Evolutionary conservation across 495 filamentous ascomycete species (phyloP), one percentile per base, ranked within the genome.

Genomic region (Apodospora peruviana): DNA sequence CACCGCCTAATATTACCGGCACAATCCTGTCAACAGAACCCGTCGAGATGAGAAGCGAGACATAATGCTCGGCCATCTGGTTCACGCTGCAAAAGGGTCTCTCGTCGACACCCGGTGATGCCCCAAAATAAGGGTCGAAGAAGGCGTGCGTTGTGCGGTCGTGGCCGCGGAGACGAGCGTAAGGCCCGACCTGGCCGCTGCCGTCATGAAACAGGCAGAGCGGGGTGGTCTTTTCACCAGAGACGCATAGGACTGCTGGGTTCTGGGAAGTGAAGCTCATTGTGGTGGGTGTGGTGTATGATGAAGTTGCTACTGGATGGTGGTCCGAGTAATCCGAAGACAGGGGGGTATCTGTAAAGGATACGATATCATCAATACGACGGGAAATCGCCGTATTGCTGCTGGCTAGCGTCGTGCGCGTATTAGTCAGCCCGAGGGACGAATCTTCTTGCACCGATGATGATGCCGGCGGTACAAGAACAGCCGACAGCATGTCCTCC

Each of bases 141-240:
- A 41, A 22, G 39, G 14, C 39, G 39, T 41, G 19, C 18, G 20
- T 23, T 5, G 1, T 23, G 18, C 39, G 39, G 20, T 41, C 20
- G 18, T 22, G 18, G 39, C 14, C 19, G 18, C 8, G 9, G 9
- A 41, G 4, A 10, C 20, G 39, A 17, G 19, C 18, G n/a, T 41
- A 41, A 10, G 11, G n/a, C 8, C 7, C 10, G 18, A 22, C 10
- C 10, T 22, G 39, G 19, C 39, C 39, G 20, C 39, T 41, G 19
- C 39, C 39, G 39, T 41, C 39, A 20, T 41, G 39, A n/a, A 41
- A 41, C 7, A 41, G 39, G 20, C 9, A 21, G 19, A 41, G 39
- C n/a, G 19, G 18, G 5, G 39, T 18, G 12, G 5, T 41, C 10
- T n/a, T 8, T 10, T 4, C 18, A 2, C 7, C 2, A 4, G 37